A percentile compares a stretch with the other conserved stretches of the same genome.
These are phyloP conservation scores for Alternaria arborescens DNA, from an alignment of 2,329 filamentous ascomycete genomes.

Conservation along the genomic window DNA sequence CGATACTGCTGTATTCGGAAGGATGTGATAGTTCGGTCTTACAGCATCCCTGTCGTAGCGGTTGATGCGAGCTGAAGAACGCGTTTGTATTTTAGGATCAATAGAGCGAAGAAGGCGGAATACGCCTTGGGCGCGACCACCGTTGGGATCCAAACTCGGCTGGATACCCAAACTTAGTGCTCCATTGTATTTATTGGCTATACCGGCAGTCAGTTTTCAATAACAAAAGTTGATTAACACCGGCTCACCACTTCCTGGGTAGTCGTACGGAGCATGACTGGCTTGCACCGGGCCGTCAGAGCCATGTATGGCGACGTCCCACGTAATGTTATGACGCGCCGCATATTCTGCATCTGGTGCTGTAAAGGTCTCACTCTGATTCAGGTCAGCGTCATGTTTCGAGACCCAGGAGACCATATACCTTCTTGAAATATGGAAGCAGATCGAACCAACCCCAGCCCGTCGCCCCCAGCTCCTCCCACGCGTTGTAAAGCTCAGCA, in stretches of 20 bases:
- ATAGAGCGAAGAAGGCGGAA: conserved; percentile 41
- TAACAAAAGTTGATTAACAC: not conserved
- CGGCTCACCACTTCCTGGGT: conserved; percentile 29
- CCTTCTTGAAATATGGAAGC: conserved; percentile 49
- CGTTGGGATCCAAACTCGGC: conserved; percentile 23
- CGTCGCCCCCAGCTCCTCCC: conserved; percentile 64
- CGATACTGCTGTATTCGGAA: conserved; percentile 29
- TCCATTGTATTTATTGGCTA: conserved; percentile 33
- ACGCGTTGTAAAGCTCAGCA: conserved; percentile 57
- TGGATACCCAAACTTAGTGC: conserved; percentile 24
- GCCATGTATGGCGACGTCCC: conserved; percentile 32
- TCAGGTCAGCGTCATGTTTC: not conserved
- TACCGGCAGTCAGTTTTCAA: not conserved
- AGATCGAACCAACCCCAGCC: conserved; percentile 65
- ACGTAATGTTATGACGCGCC: conserved; percentile 27
- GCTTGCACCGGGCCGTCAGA: conserved; percentile 31
- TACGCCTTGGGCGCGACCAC: conserved; percentile 41
- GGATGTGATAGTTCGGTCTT: conserved; percentile 43
- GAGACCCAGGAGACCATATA: conserved; percentile 58
- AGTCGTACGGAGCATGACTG: conserved; percentile 37
- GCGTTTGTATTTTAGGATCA: conserved; percentile 38
- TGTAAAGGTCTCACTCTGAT: conserved; percentile 34
- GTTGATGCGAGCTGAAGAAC: conserved; percentile 41
- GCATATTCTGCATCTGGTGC: conserved; percentile 25
- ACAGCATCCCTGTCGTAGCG: conserved; percentile 42